Conservation (phyloP, 2,329 filamentous ascomycete species). For the Trichoderma citrinoviride region DNA sequence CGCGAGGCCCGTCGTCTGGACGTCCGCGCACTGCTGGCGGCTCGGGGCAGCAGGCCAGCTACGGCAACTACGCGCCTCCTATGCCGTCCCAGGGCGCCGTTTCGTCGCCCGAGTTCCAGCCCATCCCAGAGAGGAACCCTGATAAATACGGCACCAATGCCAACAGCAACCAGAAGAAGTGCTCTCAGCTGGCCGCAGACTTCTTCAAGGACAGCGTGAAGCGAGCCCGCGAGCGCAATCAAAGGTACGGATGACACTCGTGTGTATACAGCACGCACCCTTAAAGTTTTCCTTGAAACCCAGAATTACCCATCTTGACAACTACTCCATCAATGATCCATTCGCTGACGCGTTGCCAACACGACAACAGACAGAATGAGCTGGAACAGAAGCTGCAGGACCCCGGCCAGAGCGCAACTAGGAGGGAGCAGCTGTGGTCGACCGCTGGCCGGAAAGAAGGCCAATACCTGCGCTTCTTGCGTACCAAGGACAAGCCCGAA, state of each 20-base stretch:
- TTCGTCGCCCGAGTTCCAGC: constrained; percentile 70
- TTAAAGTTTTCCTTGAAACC: background rate
- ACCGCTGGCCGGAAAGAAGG: constrained; percentile 85
- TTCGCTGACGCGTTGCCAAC: background rate
- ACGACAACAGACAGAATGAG: constrained; percentile 71
- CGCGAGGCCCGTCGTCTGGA: constrained; percentile 64
- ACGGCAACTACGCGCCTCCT: constrained; percentile 66
- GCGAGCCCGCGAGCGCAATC: constrained; percentile 89
- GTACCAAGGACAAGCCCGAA: constrained; percentile 87
- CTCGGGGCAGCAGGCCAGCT: constrained; percentile 58
- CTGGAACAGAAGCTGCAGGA: constrained; percentile 83
- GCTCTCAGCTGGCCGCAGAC: constrained; percentile 70
- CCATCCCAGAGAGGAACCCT: constrained; percentile 80
- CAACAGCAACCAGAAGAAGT: constrained; percentile 70
- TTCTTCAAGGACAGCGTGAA: constrained; percentile 99
- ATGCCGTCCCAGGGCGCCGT: constrained; percentile 58
- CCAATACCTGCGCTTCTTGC: constrained; percentile 88
- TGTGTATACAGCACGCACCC: background rate
- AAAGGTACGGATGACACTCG: constrained; percentile 62
- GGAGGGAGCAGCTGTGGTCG: constrained; percentile 82
- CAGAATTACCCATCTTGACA: background rate
- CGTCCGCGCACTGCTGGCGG: constrained; percentile 83
- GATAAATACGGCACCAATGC: constrained; percentile 68
- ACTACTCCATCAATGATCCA: background rate
- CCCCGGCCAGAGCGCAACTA: constrained; percentile 67